Conservation (phyloP, 768 basidiomycete species). For the Lyophyllum decastes region DNA sequence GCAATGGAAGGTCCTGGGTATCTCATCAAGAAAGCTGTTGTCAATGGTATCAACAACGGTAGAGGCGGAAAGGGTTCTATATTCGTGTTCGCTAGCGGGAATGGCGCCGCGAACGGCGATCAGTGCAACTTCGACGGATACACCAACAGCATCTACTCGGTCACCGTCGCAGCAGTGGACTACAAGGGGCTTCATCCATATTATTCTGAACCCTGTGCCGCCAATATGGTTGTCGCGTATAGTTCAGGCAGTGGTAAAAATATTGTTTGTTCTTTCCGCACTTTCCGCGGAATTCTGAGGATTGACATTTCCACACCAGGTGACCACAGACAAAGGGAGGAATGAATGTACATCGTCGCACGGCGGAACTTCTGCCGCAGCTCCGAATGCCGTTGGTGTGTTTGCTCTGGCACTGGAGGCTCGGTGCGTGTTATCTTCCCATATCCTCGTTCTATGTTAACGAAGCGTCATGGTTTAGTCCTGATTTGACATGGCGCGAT, state of each 20-base stretch:
- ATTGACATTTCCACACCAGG: conserved; percentile 44
- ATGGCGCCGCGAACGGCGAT: conserved; percentile 88
- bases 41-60: conserved; percentile 92
- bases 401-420: conserved; percentile 88
- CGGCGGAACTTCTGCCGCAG: conserved; percentile 97
- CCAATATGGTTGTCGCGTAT: conserved; percentile 95
- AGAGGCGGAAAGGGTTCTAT: conserved; percentile 88
- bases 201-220: conserved; percentile 97
- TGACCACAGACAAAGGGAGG: conserved; percentile 92
- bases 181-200: conserved; percentile 92
- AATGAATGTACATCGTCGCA: conserved; percentile 79
- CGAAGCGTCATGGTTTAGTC: conserved; percentile 43
- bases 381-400: conserved; percentile 94
- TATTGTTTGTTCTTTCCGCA: conserved; percentile 63
- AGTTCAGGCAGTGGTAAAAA: conserved; percentile 92
- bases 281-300: conserved; percentile 12
- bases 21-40: conserved; percentile 89
- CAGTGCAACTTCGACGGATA: conserved; percentile 99
- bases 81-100: conserved; percentile 97
- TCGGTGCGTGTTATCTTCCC: conserved; percentile 48
- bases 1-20: conserved; percentile 94
- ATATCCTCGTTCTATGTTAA: background rate
- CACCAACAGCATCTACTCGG: conserved; percentile 95
- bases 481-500: conserved; percentile 96
- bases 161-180: conserved; percentile 96